Evolutionary conservation across 371 early-diverging fungal species (phyloP).

Genomic region (Blakeslea trispora): DNA sequence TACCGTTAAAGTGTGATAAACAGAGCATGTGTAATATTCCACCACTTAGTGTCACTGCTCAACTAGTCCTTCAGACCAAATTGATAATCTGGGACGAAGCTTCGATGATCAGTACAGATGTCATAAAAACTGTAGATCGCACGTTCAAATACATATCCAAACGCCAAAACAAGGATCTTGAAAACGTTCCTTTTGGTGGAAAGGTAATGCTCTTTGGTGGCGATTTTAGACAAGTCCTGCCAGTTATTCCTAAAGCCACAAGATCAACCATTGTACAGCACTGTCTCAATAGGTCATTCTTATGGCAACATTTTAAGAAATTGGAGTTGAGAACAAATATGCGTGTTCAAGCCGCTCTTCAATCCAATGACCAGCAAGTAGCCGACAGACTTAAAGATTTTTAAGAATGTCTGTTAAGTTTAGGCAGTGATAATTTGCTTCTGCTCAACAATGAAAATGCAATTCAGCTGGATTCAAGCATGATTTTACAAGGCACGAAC

Average conservation of each 20-base stretch:
- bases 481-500: no score
- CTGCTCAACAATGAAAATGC: background rate
- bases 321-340: constrained; percentile 6
- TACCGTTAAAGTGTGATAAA: constrained; percentile 18
- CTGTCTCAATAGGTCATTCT: background rate
- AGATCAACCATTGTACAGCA: constrained; percentile 9
- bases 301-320: constrained; percentile 4
- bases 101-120: constrained; percentile 23
- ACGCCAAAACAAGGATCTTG: constrained; percentile 3
- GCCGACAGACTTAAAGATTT: constrained; percentile 3
- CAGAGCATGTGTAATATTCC: constrained; percentile 17
- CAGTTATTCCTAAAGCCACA: constrained; percentile 16
- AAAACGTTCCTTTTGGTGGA: constrained; percentile 30
- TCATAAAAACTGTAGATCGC: constrained; percentile 27
- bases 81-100: constrained; percentile 42
- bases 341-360: constrained; percentile 15
- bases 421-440: background rate
- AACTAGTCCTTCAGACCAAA: constrained; percentile 7
- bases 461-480: background rate
- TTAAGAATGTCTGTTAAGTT: constrained; percentile 10
- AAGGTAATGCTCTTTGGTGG: constrained; percentile 27
- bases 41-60: constrained; percentile 2
- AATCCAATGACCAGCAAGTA: background rate
- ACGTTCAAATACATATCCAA: constrained; percentile 25
- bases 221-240: constrained; percentile 23